Conservation (phyloP, 441 rosid genomes). For the Brassica hybrid region DNA sequence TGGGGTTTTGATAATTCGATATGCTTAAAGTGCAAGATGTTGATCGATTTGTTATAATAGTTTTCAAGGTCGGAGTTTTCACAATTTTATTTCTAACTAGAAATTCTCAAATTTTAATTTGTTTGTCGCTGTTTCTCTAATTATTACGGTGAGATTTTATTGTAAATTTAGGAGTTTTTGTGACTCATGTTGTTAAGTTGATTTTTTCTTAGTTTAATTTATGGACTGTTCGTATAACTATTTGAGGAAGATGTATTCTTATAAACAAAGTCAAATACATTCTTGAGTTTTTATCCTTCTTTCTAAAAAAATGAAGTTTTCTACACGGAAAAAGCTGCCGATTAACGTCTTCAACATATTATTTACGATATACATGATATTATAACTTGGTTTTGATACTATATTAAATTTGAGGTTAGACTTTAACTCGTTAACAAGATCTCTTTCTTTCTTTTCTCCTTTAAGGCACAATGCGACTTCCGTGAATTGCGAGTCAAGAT, state of each 20-base stretch:
- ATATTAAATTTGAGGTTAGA: background rate
- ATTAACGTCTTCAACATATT: background rate
- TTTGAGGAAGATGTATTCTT: background rate
- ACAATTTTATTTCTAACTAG: background rate
- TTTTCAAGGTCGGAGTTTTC: background rate
- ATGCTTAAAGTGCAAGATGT: background rate
- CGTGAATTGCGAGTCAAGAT: background rate
- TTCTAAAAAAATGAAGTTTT: background rate
- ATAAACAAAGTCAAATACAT: background rate
- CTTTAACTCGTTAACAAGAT: background rate
- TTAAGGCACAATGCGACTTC: background rate
- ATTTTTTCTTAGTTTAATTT: background rate
- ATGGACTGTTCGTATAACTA: background rate
- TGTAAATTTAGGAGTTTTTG: background rate
- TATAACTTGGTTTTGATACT: background rate
- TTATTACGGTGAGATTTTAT: background rate
- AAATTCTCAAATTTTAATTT: background rate
- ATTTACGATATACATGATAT: too few species aligned
- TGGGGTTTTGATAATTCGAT: background rate
- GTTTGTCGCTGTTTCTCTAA: background rate
- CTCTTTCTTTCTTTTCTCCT: background rate
- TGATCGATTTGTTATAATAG: background rate
- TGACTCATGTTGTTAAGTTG: too few species aligned
- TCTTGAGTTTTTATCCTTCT: background rate
- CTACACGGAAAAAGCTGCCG: background rate